These are phyloP conservation scores for Penicillium hesseltinei DNA, from an alignment of 2,329 filamentous ascomycete genomes.

Conservation along the genomic window DNA sequence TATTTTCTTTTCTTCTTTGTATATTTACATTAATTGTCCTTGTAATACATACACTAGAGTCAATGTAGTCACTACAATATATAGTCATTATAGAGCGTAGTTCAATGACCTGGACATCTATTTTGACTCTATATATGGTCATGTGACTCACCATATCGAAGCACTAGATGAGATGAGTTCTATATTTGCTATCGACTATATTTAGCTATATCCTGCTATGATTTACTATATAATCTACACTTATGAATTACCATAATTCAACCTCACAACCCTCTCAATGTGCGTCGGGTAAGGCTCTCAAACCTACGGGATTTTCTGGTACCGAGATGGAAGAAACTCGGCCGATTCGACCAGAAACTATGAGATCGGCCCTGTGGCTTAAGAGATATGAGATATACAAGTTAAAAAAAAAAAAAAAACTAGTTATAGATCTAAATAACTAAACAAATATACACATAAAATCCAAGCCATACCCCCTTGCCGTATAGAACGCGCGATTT, in stretches of 20 bases:
- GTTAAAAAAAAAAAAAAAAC: not conserved
- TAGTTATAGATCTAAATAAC: not conserved
- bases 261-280: not conserved
- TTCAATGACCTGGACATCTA: not conserved
- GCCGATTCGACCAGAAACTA: slow-evolving; percentile 11
- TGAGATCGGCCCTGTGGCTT: slow-evolving; percentile 5
- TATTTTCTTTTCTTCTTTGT: not conserved
- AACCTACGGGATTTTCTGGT: slow-evolving; percentile 11
- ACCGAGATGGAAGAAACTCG: slow-evolving; percentile 19
- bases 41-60: not conserved
- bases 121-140: slow-evolving; percentile 7
- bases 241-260: not conserved
- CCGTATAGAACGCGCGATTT: not conserved
- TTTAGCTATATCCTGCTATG: not conserved
- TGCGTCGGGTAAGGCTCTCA: slow-evolving; percentile 10
- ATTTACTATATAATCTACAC: not conserved
- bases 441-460: not conserved
- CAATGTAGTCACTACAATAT: not conserved
- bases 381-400: slow-evolving; percentile 12
- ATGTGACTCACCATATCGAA: slow-evolving; percentile 8
- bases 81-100: not conserved
- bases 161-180: not conserved
- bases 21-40: not conserved
- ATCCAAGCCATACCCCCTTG: not conserved
- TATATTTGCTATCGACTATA: not conserved